Evolutionary conservation across 306 rosid genomes (phyloP).

Genomic region (Alnus rubra): DNA sequence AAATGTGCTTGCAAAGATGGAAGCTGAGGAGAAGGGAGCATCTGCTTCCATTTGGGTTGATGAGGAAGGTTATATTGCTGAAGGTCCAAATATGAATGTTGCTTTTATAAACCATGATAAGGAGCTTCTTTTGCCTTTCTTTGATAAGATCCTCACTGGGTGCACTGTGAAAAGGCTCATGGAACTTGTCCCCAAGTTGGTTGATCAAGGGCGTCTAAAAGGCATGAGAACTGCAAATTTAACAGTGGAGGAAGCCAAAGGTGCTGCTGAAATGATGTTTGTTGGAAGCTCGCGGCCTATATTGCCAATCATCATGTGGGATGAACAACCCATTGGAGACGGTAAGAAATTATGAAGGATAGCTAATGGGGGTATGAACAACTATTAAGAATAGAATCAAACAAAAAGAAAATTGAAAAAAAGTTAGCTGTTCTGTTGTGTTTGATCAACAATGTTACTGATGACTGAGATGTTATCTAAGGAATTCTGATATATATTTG

Average conservation of each 20-base stretch:
- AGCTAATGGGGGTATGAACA: neutral
- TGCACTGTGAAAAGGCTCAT: slow-evolving; percentile 85
- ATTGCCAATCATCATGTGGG: slow-evolving; percentile 80
- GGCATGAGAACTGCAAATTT: slow-evolving; percentile 45
- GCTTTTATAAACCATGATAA: slow-evolving; percentile 78
- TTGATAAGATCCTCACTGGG: slow-evolving; percentile 67
- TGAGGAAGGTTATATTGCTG: slow-evolving; percentile 80
- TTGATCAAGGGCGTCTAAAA: slow-evolving; percentile 61
- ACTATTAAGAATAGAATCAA: too few species aligned
- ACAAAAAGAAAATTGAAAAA: too few species aligned
- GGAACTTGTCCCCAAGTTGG: slow-evolving; percentile 65
- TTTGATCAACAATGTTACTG: neutral
- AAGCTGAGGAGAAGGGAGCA: slow-evolving; percentile 89
- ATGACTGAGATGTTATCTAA: neutral
- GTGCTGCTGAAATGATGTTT: slow-evolving; percentile 82
- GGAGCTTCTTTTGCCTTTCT: slow-evolving; percentile 75
- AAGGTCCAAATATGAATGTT: slow-evolving; percentile 95
- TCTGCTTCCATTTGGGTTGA: slow-evolving; percentile 84
- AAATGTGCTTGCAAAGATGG: slow-evolving; percentile 70
- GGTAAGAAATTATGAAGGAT: slow-evolving; percentile 44
- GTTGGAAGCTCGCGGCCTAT: slow-evolving; percentile 90
- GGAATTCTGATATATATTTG: neutral
- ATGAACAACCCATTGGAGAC: slow-evolving; percentile 69
- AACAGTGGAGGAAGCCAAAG: slow-evolving; percentile 64
- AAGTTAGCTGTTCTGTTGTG: neutral